Base-by-base conservation (phyloP, 345 rosid genomes). In the Arabidopsis arenosa region DNA sequence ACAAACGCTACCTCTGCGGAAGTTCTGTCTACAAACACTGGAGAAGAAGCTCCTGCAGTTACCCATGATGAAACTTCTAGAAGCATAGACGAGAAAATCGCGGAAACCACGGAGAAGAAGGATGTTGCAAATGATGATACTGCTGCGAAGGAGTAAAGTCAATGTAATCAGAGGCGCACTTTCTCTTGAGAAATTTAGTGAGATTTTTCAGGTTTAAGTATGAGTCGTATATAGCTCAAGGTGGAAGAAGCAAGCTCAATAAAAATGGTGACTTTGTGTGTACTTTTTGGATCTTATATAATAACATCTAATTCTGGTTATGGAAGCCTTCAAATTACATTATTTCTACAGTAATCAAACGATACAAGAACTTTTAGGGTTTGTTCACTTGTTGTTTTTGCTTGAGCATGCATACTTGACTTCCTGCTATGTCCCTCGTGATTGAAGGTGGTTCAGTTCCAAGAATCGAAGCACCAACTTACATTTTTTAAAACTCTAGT, bases 391-490 rank as follows among this genome's bases (percentile, higher is more conserved):
- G 30, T 28, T 28, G 30, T 28, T 28, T 28, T 1, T 28, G 32
- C 32, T 28, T 28, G 36, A 48, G 51, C 26, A 23, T 28, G 4
- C 32, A 26, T 41, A 12, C n/a, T 17, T 75, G 15, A 26, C 61
- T 41, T 40, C 33, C 35, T n/a, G 28, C 28, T 56, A 5, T 53
- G 63, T 64, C 11, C 28, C 10, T 39, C 5, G 13, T 72, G 30
- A 48, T 15, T 69, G 62, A 78, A 94, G 97, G 89, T 86, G 97
- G 97, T 59, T 85, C 97, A 7, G 86, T 95, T 77, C 99, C 99
- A 63, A 92, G 86, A 44, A 89, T 95, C 69, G 88, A 92, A 79
- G 79, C 85, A 67, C 82, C 92, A 35, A 85, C 97, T 54, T 92
- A 92, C 49, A 41, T 41, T 11, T 1, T 3, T 9, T 0, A 40